Base-by-base conservation (phyloP, 768 basidiomycete genomes). In the Brasilioporus rufonigricans region DNA sequence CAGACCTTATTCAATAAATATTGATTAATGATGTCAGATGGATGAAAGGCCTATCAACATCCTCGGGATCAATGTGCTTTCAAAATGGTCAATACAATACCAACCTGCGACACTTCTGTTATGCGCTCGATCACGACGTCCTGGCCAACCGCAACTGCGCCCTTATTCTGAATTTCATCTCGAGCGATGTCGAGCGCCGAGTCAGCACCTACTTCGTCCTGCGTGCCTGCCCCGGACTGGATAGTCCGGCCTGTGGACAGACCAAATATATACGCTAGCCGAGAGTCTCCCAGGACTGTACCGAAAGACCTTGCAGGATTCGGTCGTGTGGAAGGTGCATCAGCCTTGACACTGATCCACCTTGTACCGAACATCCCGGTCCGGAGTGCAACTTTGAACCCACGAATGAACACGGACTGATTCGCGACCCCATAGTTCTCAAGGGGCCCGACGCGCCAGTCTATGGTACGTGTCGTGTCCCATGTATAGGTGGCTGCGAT, bases 361-460 rank as follows among this genome's bases (percentile, higher is more conserved):
- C 12, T 65, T 3, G 21, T 23, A 16, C 53, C 45, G 0, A 55
- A 24, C 1, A 53, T 5, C 0, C 38, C 41, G 0, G 33, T 24
- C 9, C 65, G 58, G 1, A 59, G 16, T 12, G 65, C 62, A 12
- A 66, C 53, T n/a, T n/a, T n/a, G n/a, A n/a, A n/a, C n/a, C n/a
- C n/a, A n/a, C n/a, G n/a, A n/a, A n/a, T n/a, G n/a, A n/a, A n/a
- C n/a, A n/a, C n/a, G n/a, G n/a, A n/a, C n/a, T n/a, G n/a, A n/a
- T n/a, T n/a, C n/a, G n/a, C 49, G 1, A 27, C n/a, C 0, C 29
- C 52, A 19, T 44, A 32, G 3, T 44, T 12, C 0, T 31, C 35
- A 2, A 3, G 4, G 5, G 63, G 62, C 11, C 63, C 62, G 2
- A 14, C 52, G 9, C 59, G 63, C 53, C 52, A 54, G 8, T 61